Percentiles rank a stretch among this genome's conserved stretches.
phyloP scores from a whole-genome alignment of 2,329 filamentous ascomycete species.

The Diplocarpon mali region DNA sequence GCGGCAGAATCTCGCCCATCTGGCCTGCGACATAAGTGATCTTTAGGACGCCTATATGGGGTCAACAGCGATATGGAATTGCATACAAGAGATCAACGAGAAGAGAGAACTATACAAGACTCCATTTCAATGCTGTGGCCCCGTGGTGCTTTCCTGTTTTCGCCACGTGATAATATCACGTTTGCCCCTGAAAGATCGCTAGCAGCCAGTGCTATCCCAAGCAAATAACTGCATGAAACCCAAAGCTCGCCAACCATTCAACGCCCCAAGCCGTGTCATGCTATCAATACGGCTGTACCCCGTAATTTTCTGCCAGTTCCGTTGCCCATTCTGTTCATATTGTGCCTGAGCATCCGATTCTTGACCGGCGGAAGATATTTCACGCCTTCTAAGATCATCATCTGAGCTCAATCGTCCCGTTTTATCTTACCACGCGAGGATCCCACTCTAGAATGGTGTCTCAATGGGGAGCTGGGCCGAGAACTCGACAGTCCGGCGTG shows the following conservation, averaged over 20 bases:
- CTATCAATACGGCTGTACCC: background rate
- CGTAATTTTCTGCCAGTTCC: constrained; percentile 5
- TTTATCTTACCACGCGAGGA: constrained; percentile 29
- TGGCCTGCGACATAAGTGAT: background rate
- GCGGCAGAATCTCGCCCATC: background rate
- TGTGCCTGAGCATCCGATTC: constrained; percentile 6
- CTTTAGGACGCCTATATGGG: no score
- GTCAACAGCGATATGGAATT: background rate
- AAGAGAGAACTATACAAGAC: background rate
- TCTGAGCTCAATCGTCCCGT: constrained; percentile 26
- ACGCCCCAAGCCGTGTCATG: constrained; percentile 11
- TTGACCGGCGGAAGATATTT: constrained; percentile 4
- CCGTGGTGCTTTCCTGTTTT: constrained; percentile 3
- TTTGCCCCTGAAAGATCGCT: background rate
- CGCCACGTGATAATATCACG: constrained; percentile 6
- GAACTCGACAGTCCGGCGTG: constrained; percentile 41
- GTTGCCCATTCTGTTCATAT: constrained; percentile 2
- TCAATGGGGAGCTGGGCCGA: constrained; percentile 36
- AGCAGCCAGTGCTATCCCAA: constrained; percentile 9
- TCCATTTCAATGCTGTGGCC: background rate
- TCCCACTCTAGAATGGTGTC: constrained; percentile 33
- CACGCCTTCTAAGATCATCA: constrained; percentile 3
- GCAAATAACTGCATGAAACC: constrained; percentile 3
- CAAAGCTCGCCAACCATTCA: constrained; percentile 3
- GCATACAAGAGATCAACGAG: background rate